These are phyloP conservation scores for Cordyceps cateniannulata DNA, from an alignment of 2,329 filamentous ascomycete genomes.

Conservation along the genomic window DNA sequence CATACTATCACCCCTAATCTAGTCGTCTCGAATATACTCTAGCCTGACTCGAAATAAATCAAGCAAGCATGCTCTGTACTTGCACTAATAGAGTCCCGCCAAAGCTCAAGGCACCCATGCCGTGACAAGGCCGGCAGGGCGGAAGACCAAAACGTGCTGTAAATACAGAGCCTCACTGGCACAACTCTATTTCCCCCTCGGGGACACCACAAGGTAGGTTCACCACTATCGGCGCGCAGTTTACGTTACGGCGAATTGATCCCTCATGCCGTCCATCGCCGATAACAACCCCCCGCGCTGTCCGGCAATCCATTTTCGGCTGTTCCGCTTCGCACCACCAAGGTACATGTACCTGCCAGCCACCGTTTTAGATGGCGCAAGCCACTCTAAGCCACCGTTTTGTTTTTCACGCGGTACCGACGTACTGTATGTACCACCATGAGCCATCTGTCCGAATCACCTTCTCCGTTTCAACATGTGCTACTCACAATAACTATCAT, in stretches of 20 bases:
- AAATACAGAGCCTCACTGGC: not conserved
- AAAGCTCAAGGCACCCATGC: too few relatives aligned
- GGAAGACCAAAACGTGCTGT: not conserved
- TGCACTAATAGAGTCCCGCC: too few relatives aligned
- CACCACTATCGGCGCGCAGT: not conserved
- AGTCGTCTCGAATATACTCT: too few relatives aligned
- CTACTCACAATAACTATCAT: not conserved
- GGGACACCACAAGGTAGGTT: not conserved
- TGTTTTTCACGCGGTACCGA: not conserved
- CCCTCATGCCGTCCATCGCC: not conserved
- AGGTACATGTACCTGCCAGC: not conserved
- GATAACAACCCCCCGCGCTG: not conserved
- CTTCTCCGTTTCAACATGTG: not conserved
- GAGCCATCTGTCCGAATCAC: not conserved
- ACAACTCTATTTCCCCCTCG: not conserved
- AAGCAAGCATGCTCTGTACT: too few relatives aligned
- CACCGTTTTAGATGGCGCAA: conserved; percentile 9
- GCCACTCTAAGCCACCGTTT: not conserved
- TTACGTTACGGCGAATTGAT: not conserved
- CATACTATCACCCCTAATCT: not conserved
- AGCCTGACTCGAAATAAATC: too few relatives aligned
- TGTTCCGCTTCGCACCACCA: not conserved
- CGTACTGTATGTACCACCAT: too few relatives aligned
- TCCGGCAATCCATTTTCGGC: conserved; percentile 10
- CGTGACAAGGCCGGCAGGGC: too few relatives aligned